Evolutionary conservation across 331 rosid genomes (phyloP).

Genomic region (Acacia pycnantha): DNA sequence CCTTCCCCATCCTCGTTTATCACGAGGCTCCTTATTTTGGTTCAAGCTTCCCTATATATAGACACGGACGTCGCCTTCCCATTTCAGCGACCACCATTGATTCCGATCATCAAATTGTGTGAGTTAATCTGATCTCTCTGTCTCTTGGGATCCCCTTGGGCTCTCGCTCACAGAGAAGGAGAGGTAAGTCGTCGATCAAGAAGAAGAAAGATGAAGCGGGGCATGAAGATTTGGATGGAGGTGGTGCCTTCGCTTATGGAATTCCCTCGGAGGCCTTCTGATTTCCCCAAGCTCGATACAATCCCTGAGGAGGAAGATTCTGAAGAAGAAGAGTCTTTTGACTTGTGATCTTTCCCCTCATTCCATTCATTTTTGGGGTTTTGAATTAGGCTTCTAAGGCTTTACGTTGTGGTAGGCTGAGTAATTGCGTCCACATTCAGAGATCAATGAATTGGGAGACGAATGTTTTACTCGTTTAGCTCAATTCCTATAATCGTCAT

Average conservation of each 20-base stretch:
- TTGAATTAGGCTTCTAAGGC: background rate
- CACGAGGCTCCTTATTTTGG: background rate
- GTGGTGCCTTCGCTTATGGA: slow-evolving; percentile 39
- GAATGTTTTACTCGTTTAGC: background rate
- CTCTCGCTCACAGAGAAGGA: background rate
- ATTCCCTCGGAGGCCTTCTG: slow-evolving; percentile 32
- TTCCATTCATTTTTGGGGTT: background rate
- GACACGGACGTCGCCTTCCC: background rate
- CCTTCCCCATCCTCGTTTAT: background rate
- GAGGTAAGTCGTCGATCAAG: background rate
- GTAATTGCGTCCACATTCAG: slow-evolving; percentile 8
- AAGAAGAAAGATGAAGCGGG: slow-evolving; percentile 13
- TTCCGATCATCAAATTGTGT: background rate
- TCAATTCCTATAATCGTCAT: background rate
- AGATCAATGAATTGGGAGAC: background rate
- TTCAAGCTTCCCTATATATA: background rate
- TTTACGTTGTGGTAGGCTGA: background rate
- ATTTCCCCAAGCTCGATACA: slow-evolving; percentile 35
- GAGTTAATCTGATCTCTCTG: background rate
- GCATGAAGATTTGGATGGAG: slow-evolving; percentile 37
- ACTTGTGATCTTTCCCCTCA: background rate
- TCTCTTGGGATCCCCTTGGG: background rate
- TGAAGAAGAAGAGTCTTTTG: background rate
- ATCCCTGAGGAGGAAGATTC: slow-evolving; percentile 44
- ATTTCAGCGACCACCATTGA: background rate